Base-by-base conservation (phyloP, 106 monocot genomes). In the Narthecium ossifragum region DNA sequence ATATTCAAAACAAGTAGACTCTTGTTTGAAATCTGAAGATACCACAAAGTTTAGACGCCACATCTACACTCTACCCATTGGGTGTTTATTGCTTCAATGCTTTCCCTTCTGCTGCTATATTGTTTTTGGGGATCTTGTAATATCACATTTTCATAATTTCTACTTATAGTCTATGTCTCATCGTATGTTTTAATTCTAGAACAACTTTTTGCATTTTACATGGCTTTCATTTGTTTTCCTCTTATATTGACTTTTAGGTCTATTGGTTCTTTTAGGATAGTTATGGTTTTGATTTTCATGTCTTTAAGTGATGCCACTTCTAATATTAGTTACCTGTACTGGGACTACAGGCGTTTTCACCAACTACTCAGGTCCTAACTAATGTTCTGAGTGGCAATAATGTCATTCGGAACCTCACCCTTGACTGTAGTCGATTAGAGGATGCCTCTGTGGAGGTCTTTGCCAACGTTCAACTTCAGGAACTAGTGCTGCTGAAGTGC, bases 401-500 rank as follows among this genome's bases (percentile, higher is more conserved):
- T 33, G 51, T 64, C 31, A 24, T 93, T 49, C 60, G 47, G 25
- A 74, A 65, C 31, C 79, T 93, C 20, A 76, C 60, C 1, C 51
- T 93, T 43, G 82, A 93, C 66, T 93, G 92, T 47, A 63, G 62
- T 46, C 64, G 20, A 43, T 46, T 93, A 30, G 70, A 82, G 67
- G 79, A 93, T 67, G 70, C 68, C 58, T 72, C 85, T 5, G 33
- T 85, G n/a, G 31, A 51, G 2, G n/a, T 53, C 51, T 85, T 88
- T 50, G 45, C 76, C 20, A 93, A 79, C 69, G 62, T 59, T n/a
- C 41, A 54, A 68, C 75, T 93, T 38, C 53, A 72, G 13, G 82
- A 93, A 40, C 76, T 93, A 58, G 71, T 85, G 22, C 72, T 93
- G 60, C 51, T 85, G 33, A 85, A 79, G 40, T 81, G 92, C 55